phyloP scores from a whole-genome alignment of 139 green algal genomes.

The Dunaliella primolecta region DNA sequence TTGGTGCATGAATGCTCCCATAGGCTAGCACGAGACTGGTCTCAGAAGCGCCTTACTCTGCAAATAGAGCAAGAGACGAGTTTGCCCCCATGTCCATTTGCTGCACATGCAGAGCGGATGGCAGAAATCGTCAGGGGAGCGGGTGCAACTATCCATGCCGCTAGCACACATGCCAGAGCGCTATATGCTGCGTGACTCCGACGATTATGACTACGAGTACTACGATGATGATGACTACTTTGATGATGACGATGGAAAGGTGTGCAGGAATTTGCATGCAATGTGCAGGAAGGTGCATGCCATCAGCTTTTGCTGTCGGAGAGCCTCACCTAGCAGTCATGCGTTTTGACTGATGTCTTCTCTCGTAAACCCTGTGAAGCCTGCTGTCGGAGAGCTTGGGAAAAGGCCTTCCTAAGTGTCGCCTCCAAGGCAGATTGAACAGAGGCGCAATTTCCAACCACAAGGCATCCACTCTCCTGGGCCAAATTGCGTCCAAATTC shows the following conservation, averaged over 20 bases:
- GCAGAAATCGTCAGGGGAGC: constrained; percentile 1
- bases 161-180: constrained; percentile 8
- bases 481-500: too few relatives aligned
- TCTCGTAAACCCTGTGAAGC: too few relatives aligned
- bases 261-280: neutral
- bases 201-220: constrained; percentile 16
- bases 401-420: too few relatives aligned
- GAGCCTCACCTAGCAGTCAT: neutral
- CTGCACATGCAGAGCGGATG: neutral
- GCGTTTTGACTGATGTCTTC: neutral
- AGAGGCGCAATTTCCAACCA: neutral
- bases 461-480: too few relatives aligned
- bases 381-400: too few relatives aligned
- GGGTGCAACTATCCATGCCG: neutral
- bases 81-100: too few relatives aligned
- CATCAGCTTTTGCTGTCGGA: neutral
- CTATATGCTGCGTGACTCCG: neutral
- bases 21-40: too few relatives aligned
- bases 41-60: too few relatives aligned
- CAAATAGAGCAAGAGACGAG: too few relatives aligned
- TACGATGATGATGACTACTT: constrained; percentile 9
- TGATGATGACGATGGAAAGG: neutral
- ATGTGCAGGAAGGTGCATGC: neutral
- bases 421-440: too few relatives aligned
- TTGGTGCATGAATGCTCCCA: too few relatives aligned